A percentile compares a stretch with the other conserved stretches of the same genome.
These are phyloP conservation scores for Clavispora asparagi DNA, from an alignment of 805 yeast genomes.

Conservation along the genomic window DNA sequence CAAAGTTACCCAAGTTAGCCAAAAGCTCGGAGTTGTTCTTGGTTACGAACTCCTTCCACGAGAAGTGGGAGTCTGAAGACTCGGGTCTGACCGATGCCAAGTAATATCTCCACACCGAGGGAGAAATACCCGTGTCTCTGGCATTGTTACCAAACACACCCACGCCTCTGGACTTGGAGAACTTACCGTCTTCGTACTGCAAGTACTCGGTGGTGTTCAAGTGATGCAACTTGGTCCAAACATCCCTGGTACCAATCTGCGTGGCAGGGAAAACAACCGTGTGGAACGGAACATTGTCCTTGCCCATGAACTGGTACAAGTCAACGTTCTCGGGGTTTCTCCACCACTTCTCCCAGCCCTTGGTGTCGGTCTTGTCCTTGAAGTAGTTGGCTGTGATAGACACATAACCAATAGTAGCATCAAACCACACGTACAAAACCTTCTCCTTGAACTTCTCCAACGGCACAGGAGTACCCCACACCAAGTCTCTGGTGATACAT, in stretches of 20 bases:
- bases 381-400: slow-evolving; percentile 92
- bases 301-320: slow-evolving; percentile 97
- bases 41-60: slow-evolving; percentile 94
- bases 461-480: slow-evolving; percentile 99
- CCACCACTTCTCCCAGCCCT: slow-evolving; percentile 91
- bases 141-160: slow-evolving; percentile 99
- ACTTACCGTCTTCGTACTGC: slow-evolving; percentile 97
- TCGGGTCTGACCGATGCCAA: slow-evolving; percentile 92
- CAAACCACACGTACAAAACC: slow-evolving; percentile 98
- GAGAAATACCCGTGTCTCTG: slow-evolving; percentile 81
- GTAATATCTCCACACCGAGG: slow-evolving; percentile 98
- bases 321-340: slow-evolving; percentile 81
- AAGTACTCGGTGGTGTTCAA: slow-evolving; percentile 92
- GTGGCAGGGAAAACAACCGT: slow-evolving; percentile 96
- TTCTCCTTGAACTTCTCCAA: slow-evolving; percentile 78
- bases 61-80: slow-evolving; percentile 91
- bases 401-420: slow-evolving; percentile 94
- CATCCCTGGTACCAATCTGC: slow-evolving; percentile 79
- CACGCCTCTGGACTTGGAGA: slow-evolving; percentile 94
- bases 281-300: slow-evolving; percentile 98
- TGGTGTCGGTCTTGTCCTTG: slow-evolving; percentile 40
- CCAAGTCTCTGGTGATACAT: slow-evolving; percentile 94
- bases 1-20: slow-evolving; percentile 96
- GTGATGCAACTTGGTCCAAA: slow-evolving; percentile 90
- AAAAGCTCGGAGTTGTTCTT: slow-evolving; percentile 90